Evolutionary conservation across 1,284 basidiomycete genomes (phyloP), one percentile per base, ranked within the genome.

Genomic region (Polyporus tsugae): DNA sequence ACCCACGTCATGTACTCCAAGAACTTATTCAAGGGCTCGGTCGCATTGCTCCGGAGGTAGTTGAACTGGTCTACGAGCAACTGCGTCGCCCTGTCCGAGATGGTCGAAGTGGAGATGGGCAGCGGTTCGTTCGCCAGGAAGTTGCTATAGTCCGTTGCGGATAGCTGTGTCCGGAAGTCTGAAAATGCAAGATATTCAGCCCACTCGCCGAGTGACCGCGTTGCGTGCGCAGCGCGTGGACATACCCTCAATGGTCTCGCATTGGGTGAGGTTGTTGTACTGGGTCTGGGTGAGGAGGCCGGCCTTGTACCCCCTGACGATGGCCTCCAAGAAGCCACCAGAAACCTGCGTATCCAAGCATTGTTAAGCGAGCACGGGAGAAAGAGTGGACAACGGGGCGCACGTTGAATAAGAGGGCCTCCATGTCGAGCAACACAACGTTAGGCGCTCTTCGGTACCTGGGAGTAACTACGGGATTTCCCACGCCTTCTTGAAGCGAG

Each of bases 1-100:
- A 87, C 89, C 67, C 79, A 94, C 89, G 97, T 99, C 82, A 99
- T 95, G 81, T 99, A 99, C 79, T 99, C 98, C 72, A 99, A 85
- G 80, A 99, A 99, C 78, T 92, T 97, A 78, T 89, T 89, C 63
- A 99, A 82, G 2, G 97, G 96, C 73, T 95, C 92, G 22, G 96
- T 93, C 6, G 98, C 93, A 82, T 99, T 99, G 74, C 86, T 92
- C 67, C 95, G 87, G 65, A 99, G 83, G 80, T 94, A 99, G 81
- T 97, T 95, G 88, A 99, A 99, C 80, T 99, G 98, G 79, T 96
- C 92, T 25, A 99, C 97, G 46, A 99, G 90, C 73, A 96, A 88
- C 77, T 96, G 92, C 0, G 97, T 98, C 17, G 98, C 97, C 82
- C 94, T 97, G 82, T 98, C 96, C 17, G 95, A 90, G 78, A 99